Evolutionary conservation across 1,284 basidiomycete species (phyloP).

Genomic region (Rhodotorula mucilaginosa): DNA sequence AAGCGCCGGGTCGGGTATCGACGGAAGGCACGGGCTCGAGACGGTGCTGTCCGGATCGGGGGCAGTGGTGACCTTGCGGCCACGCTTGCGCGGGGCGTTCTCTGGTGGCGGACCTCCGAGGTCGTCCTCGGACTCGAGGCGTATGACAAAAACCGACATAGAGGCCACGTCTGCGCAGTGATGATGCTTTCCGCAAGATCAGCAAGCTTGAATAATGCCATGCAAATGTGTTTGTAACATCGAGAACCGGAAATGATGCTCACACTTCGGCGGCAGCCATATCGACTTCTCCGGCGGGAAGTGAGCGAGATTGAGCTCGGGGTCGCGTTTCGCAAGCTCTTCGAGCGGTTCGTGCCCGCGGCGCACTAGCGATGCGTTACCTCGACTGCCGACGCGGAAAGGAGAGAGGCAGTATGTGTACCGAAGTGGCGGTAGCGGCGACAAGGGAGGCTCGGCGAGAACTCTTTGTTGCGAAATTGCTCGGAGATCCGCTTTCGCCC

Average conservation of each 20-base stretch:
- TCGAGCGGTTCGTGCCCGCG: constrained; percentile 20
- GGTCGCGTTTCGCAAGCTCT: neutral
- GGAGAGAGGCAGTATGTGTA: constrained; percentile 20
- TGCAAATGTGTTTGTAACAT: no score
- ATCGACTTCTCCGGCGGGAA: constrained; percentile 14
- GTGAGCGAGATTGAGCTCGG: neutral
- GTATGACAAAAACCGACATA: constrained; percentile 4
- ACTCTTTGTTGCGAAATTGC: constrained; percentile 2
- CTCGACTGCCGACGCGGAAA: constrained; percentile 14
- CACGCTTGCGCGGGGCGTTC: constrained; percentile 14
- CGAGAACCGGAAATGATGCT: neutral
- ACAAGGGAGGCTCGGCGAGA: neutral
- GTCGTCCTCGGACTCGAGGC: constrained; percentile 11
- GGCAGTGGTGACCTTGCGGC: neutral
- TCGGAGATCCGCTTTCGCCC: constrained; percentile 10
- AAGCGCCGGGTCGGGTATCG: no score
- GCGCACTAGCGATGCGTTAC: constrained; percentile 1
- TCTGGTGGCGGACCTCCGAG: constrained; percentile 14
- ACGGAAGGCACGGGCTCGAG: no score
- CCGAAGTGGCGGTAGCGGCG: constrained; percentile 1
- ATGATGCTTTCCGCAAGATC: neutral
- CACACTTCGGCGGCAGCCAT: constrained; percentile 22
- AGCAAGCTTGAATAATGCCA: no score
- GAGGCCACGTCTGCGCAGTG: constrained; percentile 1
- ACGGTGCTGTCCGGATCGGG: neutral